Evolutionary conservation across 768 basidiomycete species (phyloP).

Genomic region (Cantharellus anzutake): DNA sequence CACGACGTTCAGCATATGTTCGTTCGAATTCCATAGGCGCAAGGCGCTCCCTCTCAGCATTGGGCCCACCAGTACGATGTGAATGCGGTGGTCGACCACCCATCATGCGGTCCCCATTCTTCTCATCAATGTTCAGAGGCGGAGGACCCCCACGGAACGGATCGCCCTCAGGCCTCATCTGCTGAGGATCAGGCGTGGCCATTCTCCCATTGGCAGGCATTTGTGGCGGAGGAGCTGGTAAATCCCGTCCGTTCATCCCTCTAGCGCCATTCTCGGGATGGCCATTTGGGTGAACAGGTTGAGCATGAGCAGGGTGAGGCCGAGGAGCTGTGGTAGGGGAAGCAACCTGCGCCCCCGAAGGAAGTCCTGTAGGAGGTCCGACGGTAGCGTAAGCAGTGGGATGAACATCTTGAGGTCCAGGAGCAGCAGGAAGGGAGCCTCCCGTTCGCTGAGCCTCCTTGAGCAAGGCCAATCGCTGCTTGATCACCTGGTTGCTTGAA

Average conservation of each 20-base stretch:
- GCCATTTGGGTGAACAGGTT: background rate
- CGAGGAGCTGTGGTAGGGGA: background rate
- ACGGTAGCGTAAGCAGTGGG: constrained; percentile 68
- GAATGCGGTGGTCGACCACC: background rate
- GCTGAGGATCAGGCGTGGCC: constrained; percentile 25
- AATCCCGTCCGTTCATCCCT: constrained; percentile 23
- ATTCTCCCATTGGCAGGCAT: constrained; percentile 3
- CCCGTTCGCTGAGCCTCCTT: constrained; percentile 64
- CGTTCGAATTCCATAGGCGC: constrained; percentile 67
- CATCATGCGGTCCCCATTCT: constrained; percentile 1
- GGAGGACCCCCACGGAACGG: constrained; percentile 76
- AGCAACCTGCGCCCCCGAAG: background rate
- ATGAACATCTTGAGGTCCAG: constrained; percentile 88
- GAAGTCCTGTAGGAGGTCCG: constrained; percentile 6
- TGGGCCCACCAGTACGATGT: background rate
- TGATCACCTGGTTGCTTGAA: constrained; percentile 64
- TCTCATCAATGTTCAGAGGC: constrained; percentile 58
- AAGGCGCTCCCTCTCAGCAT: constrained; percentile 15
- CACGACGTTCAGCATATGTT: constrained; percentile 22
- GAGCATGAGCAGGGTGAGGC: background rate
- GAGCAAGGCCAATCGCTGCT: constrained; percentile 57
- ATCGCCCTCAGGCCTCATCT: constrained; percentile 27
- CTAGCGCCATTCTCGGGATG: background rate
- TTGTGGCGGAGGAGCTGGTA: constrained; percentile 23
- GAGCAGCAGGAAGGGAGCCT: constrained; percentile 58